Evolutionary conservation across 352 stramenopile genomes (phyloP).

Genomic region (Globisporangium viniferum): DNA sequence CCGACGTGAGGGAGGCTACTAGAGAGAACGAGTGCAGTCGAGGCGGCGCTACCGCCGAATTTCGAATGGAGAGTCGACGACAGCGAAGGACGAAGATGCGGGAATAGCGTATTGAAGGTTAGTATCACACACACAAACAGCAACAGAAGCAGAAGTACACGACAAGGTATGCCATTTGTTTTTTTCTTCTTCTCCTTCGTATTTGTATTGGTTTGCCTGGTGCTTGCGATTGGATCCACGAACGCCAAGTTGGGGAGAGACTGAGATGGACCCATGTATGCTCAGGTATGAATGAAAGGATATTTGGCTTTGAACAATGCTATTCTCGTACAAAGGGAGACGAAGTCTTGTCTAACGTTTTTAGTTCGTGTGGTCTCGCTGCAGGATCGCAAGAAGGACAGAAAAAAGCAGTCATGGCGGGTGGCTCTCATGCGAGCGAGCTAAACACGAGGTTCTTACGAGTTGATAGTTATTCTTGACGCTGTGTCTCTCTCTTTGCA

Average conservation of each 20-base stretch:
- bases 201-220: neutral
- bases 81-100: neutral
- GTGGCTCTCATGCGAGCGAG: neutral
- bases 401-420: neutral
- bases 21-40: neutral
- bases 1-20: conserved; percentile 52
- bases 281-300: neutral
- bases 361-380: neutral
- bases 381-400: neutral
- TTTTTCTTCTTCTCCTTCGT: neutral
- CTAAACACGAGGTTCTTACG: neutral
- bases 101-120: neutral
- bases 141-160: conserved; percentile 7
- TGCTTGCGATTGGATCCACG: neutral
- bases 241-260: no score
- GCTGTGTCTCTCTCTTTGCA: neutral
- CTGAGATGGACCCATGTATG: no score
- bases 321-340: neutral
- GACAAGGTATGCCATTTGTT: conserved; percentile 6
- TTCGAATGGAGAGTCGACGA: no score
- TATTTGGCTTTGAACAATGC: neutral
- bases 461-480: neutral
- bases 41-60: no score
- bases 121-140: conserved; percentile 4
- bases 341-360: no score